Percentiles rank a stretch among this genome's conserved stretches.
phyloP scores from a whole-genome alignment of 192 early-diverging fungal genomes.

The Diversispora epigaea region DNA sequence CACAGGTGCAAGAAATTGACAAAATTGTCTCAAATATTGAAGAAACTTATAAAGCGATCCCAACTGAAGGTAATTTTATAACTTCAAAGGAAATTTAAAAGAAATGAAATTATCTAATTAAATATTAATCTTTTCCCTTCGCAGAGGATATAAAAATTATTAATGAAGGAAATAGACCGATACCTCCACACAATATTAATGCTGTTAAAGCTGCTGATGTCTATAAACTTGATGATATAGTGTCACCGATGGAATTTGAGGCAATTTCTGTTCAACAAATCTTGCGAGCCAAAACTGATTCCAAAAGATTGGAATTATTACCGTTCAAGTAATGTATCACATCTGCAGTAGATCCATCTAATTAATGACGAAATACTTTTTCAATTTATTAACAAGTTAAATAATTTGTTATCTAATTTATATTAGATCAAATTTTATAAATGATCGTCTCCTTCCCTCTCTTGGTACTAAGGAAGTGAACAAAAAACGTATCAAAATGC shows the following conservation, averaged over 20 bases:
- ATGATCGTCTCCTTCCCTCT: constrained; percentile 39
- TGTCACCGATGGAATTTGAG: constrained; percentile 61
- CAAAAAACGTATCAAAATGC: constrained; percentile 52
- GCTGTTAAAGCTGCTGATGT: constrained; percentile 69
- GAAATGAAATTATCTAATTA: background rate
- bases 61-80: constrained; percentile 46
- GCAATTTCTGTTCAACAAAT: constrained; percentile 61
- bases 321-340: constrained; percentile 36
- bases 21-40: constrained; percentile 46
- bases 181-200: constrained; percentile 72
- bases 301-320: constrained; percentile 29
- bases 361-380: background rate
- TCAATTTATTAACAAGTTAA: background rate
- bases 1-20: background rate
- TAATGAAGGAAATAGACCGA: constrained; percentile 58
- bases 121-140: background rate
- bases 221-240: constrained; percentile 78
- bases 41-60: constrained; percentile 47
- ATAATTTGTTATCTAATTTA: background rate
- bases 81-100: background rate
- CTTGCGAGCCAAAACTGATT: constrained; percentile 43
- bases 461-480: constrained; percentile 50
- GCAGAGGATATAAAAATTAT: constrained; percentile 49
- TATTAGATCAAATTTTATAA: constrained; percentile 43
- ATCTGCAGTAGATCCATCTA: background rate